Percentiles rank a stretch among this genome's conserved stretches.
Conservation (phyloP, 495 filamentous ascomycete species). For the Talaromyces liani region DNA sequence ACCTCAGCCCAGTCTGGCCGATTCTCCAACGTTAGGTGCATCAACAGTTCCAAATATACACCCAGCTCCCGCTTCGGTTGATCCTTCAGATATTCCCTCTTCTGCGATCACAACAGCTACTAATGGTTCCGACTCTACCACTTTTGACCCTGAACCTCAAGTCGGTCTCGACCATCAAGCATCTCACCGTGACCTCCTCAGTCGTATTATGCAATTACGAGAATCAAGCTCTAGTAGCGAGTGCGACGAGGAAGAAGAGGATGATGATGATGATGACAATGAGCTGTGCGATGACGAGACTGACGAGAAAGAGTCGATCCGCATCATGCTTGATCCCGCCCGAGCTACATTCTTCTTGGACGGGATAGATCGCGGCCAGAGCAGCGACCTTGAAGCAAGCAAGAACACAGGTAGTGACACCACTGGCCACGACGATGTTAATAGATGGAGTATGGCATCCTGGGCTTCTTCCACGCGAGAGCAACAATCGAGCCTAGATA, state of each 20-base stretch:
- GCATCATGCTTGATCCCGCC: slow-evolving; percentile 49
- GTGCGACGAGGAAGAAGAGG: slow-evolving; percentile 27
- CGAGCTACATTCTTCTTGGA: slow-evolving; percentile 26
- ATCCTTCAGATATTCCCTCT: slow-evolving; percentile 37
- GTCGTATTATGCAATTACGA: slow-evolving; percentile 45
- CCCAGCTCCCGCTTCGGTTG: slow-evolving; percentile 18
- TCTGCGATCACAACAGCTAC: slow-evolving; percentile 38
- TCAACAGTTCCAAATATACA: slow-evolving; percentile 46
- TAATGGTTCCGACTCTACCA: slow-evolving; percentile 52
- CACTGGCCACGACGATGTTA: slow-evolving; percentile 18
- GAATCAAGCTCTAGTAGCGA: slow-evolving; percentile 36
- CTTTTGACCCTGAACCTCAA: slow-evolving; percentile 66
- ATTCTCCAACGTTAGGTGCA: slow-evolving; percentile 67
- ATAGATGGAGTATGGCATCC: slow-evolving; percentile 45
- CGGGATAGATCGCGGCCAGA: slow-evolving; percentile 21
- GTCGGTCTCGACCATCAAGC: slow-evolving; percentile 41
- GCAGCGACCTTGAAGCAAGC: not conserved
- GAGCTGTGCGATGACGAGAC: slow-evolving; percentile 36
- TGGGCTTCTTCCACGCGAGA: slow-evolving; percentile 45
- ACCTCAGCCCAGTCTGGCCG: slow-evolving; percentile 16
- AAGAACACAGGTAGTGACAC: slow-evolving; percentile 17
- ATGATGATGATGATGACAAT: slow-evolving; percentile 43
- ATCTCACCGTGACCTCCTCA: slow-evolving; percentile 41
- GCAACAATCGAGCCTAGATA: slow-evolving; percentile 31
- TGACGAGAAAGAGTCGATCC: slow-evolving; percentile 52